Percentiles rank a stretch among this genome's conserved stretches.
Evolutionary conservation across 441 rosid species (phyloP).

Genomic region (Croton laevigatus): DNA sequence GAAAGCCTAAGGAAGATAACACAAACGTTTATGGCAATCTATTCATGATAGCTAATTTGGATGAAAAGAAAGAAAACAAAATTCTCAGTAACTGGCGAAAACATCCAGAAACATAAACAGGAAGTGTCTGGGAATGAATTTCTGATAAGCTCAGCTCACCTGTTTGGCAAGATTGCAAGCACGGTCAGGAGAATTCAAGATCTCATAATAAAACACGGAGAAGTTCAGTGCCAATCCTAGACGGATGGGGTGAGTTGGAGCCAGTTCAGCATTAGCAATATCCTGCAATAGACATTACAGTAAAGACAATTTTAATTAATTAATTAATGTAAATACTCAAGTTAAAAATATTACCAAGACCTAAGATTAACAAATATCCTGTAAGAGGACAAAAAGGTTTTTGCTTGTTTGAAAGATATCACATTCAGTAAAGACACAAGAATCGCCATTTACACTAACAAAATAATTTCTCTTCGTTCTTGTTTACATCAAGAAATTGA

Average conservation of each 20-base stretch:
- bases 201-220: conserved; percentile 77
- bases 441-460: background rate
- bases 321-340: background rate
- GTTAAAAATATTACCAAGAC: background rate
- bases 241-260: conserved; percentile 74
- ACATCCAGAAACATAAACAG: background rate
- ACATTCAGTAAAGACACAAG: background rate
- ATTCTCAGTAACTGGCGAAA: background rate
- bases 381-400: background rate
- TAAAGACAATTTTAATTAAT: conserved; percentile 6
- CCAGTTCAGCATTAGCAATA: conserved; percentile 53
- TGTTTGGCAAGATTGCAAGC: conserved; percentile 54
- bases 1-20: conserved; percentile 39
- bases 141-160: conserved; percentile 29
- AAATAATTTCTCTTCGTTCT: background rate
- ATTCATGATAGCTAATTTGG: background rate
- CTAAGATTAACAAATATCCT: background rate
- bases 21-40: conserved; percentile 1
- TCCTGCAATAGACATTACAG: conserved; percentile 30
- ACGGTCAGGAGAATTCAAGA: conserved; percentile 64
- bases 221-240: conserved; percentile 71
- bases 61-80: background rate
- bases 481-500: background rate
- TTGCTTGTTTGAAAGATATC: background rate
- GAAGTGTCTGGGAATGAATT: background rate